Base-by-base conservation (phyloP, 352 stramenopile genomes). In the Paralagenidium karlingii region DNA sequence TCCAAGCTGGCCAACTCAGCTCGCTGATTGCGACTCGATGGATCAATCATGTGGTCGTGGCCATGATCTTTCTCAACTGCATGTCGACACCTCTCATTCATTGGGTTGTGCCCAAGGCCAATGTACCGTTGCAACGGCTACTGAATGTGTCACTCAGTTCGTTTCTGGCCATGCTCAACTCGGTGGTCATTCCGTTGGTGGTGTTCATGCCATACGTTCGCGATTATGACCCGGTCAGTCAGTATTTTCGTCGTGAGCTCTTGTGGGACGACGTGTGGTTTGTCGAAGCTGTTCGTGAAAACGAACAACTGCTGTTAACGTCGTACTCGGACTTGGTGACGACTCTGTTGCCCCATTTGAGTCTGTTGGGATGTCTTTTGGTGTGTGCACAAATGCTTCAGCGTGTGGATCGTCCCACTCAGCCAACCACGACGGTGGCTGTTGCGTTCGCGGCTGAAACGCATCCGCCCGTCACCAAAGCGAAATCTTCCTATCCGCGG, bases 41-140 rank as follows among this genome's bases (percentile, higher is more conserved):
- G 45, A 47, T 53, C 38, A 53, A 53, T 33, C 7, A 11, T n/a
- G 43, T 47, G 15, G 45, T 39, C 1, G 45, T 53, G n/a, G 12
- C 7, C 10, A 22, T 26, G 1, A 34, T 53, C 8, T 38, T 53
- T 7, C 13, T 31, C 9, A 31, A 31, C 27, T 31, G 27, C 27
- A 13, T 9, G 27, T 31, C 27, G 27, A 31, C 38, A 13, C 18
- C 45, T 0, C 1, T 46, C 3, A 32, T 51, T 13, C 10, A 40
- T n/a, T 5, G 20, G 5, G 1, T 38, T 11, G 36, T 15, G 28
- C 36, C 33, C 20, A 34, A 9, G 24, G 16, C 8, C 29, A 33
- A 38, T 5, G 36, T 40, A 33, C 12, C 2, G 4, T 5, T 3
- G 5, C 43, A 36, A 2, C 34, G 43, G 3, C 9, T 39, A 3